phyloP scores from a whole-genome alignment of 768 basidiomycete species.

The Fibroporia radiculosa region DNA sequence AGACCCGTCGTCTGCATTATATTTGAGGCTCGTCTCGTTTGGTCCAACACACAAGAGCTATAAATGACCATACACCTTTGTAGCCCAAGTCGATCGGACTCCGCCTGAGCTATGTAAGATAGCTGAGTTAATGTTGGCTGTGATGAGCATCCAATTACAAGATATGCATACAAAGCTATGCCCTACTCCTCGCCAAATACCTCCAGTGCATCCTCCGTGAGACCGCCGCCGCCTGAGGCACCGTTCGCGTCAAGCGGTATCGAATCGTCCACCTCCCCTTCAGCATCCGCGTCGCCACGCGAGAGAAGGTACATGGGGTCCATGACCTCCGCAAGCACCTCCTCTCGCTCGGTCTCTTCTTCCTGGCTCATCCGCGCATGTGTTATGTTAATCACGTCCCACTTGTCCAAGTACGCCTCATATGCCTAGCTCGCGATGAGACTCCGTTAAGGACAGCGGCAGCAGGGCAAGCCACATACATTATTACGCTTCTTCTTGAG shows the following conservation, averaged over 20 bases:
- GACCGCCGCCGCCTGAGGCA: background rate
- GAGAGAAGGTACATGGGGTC: conserved; percentile 54
- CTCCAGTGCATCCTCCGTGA: conserved; percentile 12
- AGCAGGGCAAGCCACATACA: conserved; percentile 33
- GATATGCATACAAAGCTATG: no score
- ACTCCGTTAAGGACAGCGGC: background rate
- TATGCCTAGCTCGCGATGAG: conserved; percentile 38
- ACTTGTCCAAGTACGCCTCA: conserved; percentile 73
- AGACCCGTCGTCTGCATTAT: no score
- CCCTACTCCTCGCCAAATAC: conserved; percentile 15
- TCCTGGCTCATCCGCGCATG: conserved; percentile 67
- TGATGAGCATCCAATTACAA: no score
- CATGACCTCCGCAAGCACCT: conserved; percentile 66
- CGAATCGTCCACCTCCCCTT: conserved; percentile 33
- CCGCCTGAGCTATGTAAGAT: no score
- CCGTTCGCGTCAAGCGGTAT: background rate
- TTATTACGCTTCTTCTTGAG: conserved; percentile 80
- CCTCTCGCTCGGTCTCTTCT: conserved; percentile 72
- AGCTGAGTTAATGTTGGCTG: no score
- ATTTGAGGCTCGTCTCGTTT: no score
- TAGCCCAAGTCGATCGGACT: no score
- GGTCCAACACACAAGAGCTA: no score
- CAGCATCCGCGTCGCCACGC: conserved; percentile 34
- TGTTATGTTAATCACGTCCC: conserved; percentile 70
- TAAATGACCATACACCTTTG: no score